Base-by-base conservation (phyloP, 2,329 filamentous ascomycete species). In the Mycosphaerelloides madeirae region DNA sequence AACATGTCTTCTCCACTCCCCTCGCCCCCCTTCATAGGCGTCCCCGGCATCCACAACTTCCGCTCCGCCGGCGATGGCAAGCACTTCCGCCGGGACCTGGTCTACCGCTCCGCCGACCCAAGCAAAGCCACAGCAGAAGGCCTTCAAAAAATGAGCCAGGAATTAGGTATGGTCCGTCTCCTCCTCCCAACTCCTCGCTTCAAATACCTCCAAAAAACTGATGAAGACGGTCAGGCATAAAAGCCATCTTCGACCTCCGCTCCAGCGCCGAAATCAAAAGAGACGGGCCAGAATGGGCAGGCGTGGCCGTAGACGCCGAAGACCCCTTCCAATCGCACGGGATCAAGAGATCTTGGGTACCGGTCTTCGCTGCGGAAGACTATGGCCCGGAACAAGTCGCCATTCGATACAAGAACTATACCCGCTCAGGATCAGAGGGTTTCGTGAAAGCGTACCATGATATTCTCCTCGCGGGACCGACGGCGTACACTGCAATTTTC, bases 81-180 rank as follows among this genome's bases (percentile, higher is more conserved):
- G 43, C 60, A 44, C 8, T 52, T 85, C 48, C 74, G 76, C 19
- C 68, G 68, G 16, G 71, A 73, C 25, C 58, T 81, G 22, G 67
- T 85, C 45, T 90, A 79, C 66, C 81, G 87, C 44, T 81, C 80
- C 38, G 85, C 82, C 2, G 83, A 87, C 53, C 79, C 83, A 13
- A 78, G 76, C 14, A 68, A 68, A 44, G 68, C 84, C 31, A 79
- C 78, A 1, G 62, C 71, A 19, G 66, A 72, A 18, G 81, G 81
- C 13, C 65, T 78, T 6, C 57, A 65, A 6, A 71, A 68, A 33
- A 70, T 86, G 46, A 70, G 58, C 45, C 40, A 56, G 48, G 60
- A 60, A 43, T 46, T 64, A 54, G 58, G 60, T 63, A 62, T 46
- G 54, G 44, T 49, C 44, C 31, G 43, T 44, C 33, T 35, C 19